phyloP scores from a whole-genome alignment of 2,329 filamentous ascomycete genomes.

The Samsoniella hepiali region DNA sequence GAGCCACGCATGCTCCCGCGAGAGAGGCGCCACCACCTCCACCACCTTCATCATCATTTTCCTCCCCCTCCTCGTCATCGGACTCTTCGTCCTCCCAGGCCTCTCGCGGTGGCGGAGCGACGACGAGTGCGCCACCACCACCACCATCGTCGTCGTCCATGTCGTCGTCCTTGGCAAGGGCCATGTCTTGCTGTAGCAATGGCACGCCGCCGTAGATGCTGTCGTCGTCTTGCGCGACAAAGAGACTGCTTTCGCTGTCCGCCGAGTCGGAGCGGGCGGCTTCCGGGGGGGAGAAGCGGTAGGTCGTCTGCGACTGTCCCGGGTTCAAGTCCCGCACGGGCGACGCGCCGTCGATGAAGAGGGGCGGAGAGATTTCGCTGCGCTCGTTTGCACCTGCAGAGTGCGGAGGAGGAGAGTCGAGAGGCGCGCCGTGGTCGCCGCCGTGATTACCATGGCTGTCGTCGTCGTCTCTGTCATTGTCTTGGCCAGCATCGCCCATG shows the following conservation, averaged over 20 bases:
- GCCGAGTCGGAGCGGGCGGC: not conserved
- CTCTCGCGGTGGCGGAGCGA: not conserved
- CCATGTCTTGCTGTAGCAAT: no score
- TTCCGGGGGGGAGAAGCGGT: not conserved
- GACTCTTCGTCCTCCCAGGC: not conserved
- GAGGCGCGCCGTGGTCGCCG: not conserved
- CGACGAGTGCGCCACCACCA: no score
- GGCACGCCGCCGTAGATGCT: no score
- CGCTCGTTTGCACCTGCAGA: not conserved
- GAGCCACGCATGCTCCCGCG: no score
- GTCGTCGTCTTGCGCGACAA: not conserved
- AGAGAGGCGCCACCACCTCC: no score
- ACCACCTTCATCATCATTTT: not conserved
- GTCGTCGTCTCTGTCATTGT: not conserved
- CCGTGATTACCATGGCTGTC: not conserved
- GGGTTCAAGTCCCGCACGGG: not conserved
- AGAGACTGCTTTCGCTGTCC: not conserved
- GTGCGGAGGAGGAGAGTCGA: not conserved
- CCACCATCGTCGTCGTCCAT: not conserved
- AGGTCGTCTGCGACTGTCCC: not conserved
- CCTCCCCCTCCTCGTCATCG: not conserved
- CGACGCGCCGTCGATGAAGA: not conserved
- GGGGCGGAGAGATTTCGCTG: not conserved
- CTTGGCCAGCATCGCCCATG: not conserved
- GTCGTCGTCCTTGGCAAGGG: not conserved